Conservation (phyloP, 495 filamentous ascomycete species). For the Aspergillus sclerotioniger region DNA sequence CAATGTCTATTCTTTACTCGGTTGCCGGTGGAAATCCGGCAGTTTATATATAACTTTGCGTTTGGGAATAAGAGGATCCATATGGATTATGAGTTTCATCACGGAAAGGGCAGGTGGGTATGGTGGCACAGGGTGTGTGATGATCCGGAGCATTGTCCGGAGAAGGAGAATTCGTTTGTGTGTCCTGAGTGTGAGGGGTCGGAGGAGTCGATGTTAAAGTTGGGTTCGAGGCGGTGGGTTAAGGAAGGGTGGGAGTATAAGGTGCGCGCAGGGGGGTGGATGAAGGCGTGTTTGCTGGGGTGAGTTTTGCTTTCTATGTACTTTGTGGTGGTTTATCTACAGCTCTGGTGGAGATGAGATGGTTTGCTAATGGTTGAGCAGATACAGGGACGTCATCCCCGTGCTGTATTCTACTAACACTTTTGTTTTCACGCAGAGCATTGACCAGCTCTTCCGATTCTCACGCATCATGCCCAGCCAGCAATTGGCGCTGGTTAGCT, state of each 20-base stretch:
- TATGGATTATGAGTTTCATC: constrained; percentile 11
- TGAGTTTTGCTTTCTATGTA: neutral
- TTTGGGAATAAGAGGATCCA: constrained; percentile 14
- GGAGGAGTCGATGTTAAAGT: constrained; percentile 10
- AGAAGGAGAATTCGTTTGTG: constrained; percentile 1
- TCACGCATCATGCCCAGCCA: constrained; percentile 1
- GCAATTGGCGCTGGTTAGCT: constrained; percentile 6
- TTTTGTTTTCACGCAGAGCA: constrained; percentile 15
- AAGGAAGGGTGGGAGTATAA: constrained; percentile 14
- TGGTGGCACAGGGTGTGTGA: constrained; percentile 18
- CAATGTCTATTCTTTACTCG: constrained; percentile 13
- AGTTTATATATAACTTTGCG: constrained; percentile 9
- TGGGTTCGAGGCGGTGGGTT: constrained; percentile 8
- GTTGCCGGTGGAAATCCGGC: constrained; percentile 10
- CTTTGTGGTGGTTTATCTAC: neutral
- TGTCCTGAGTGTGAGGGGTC: constrained; percentile 15
- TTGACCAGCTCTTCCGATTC: constrained; percentile 15
- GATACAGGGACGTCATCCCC: constrained; percentile 9
- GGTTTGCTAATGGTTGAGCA: neutral
- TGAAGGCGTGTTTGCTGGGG: constrained; percentile 7
- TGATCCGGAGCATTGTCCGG: constrained; percentile 9
- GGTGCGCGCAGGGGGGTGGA: constrained; percentile 9
- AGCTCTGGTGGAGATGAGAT: too few relatives aligned
- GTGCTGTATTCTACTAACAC: constrained; percentile 10
- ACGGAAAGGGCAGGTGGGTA: neutral